Evolutionary conservation across 768 basidiomycete species (phyloP).

Genomic region (Tulasnella sp.): DNA sequence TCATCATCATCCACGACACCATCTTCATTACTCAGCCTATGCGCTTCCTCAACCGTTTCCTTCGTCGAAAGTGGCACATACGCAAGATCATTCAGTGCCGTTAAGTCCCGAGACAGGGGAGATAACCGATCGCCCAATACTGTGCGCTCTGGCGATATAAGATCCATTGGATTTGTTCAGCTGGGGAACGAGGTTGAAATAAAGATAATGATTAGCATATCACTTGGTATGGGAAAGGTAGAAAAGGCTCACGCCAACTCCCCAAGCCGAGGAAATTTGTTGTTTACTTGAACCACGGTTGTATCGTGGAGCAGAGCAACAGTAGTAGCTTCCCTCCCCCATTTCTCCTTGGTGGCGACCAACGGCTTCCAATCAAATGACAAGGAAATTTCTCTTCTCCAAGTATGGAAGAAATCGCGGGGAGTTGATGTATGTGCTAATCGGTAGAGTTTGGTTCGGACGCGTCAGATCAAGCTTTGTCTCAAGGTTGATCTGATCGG

Average conservation of each 20-base stretch:
- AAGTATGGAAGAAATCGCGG: constrained; percentile 14
- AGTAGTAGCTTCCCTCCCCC: constrained; percentile 45
- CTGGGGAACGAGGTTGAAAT: too few species aligned
- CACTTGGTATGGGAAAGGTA: too few species aligned
- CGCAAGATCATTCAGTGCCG: constrained; percentile 23
- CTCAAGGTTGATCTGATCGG: constrained; percentile 65
- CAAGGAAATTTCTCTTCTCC: constrained; percentile 20
- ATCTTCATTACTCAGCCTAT: constrained; percentile 50
- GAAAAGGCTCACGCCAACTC: too few species aligned
- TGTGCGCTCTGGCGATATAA: constrained; percentile 51
- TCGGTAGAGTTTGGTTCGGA: constrained; percentile 22
- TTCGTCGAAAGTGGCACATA: constrained; percentile 50
- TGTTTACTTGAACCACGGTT: neutral
- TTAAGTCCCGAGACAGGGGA: constrained; percentile 34
- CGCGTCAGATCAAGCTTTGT: constrained; percentile 23
- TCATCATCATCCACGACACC: constrained; percentile 58
- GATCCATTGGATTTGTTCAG: constrained; percentile 24
- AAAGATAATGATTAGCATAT: too few species aligned
- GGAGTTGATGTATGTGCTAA: constrained; percentile 23
- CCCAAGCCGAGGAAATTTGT: neutral
- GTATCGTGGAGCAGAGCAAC: constrained; percentile 52
- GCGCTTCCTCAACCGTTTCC: constrained; percentile 57
- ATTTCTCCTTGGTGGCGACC: constrained; percentile 57
- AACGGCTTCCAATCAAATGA: constrained; percentile 77
- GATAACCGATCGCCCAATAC: constrained; percentile 51